phyloP scores from a whole-genome alignment of 164 flowering plant species.

The Nymphaea thermarum region DNA sequence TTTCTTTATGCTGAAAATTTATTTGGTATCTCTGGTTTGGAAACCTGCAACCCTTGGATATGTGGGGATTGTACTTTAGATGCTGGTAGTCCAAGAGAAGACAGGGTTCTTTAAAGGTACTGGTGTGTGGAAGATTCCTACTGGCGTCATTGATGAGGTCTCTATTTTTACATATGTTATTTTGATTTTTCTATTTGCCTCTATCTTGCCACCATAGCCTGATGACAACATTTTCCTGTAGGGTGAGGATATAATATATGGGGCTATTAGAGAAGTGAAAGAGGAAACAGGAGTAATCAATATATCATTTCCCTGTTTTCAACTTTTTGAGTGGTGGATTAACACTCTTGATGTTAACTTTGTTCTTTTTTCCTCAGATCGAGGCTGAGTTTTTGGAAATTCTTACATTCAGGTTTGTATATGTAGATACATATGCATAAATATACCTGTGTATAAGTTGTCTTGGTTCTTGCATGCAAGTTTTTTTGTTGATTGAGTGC shows the following conservation, averaged over 20 bases:
- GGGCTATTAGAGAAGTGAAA: conserved; percentile 63
- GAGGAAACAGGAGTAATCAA: conserved; percentile 82
- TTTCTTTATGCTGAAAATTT: no score
- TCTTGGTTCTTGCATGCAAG: no score
- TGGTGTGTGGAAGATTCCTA: conserved; percentile 38
- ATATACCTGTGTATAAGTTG: no score
- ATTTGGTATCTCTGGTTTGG: no score
- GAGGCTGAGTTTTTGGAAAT: conserved; percentile 69
- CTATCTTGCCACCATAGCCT: neutral
- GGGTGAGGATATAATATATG: conserved; percentile 39
- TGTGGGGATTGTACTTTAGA: conserved; percentile 7
- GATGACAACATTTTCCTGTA: conserved; percentile 7
- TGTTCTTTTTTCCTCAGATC: conserved; percentile 28
- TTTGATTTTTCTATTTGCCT: neutral
- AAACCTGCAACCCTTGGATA: no score
- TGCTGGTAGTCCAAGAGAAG: conserved; percentile 37
- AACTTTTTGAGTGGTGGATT: neutral
- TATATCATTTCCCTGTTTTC: neutral
- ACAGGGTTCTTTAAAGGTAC: conserved; percentile 21
- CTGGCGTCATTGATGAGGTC: conserved; percentile 29
- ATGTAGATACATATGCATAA: neutral
- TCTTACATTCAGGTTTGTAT: conserved; percentile 54
- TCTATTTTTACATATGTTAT: neutral
- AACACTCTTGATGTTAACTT: no score
- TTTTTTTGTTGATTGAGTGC: neutral